Evolutionary conservation across 208 protist genomes (phyloP), one percentile per base, ranked within the genome.

Genomic region (Leishmania mexicana): DNA sequence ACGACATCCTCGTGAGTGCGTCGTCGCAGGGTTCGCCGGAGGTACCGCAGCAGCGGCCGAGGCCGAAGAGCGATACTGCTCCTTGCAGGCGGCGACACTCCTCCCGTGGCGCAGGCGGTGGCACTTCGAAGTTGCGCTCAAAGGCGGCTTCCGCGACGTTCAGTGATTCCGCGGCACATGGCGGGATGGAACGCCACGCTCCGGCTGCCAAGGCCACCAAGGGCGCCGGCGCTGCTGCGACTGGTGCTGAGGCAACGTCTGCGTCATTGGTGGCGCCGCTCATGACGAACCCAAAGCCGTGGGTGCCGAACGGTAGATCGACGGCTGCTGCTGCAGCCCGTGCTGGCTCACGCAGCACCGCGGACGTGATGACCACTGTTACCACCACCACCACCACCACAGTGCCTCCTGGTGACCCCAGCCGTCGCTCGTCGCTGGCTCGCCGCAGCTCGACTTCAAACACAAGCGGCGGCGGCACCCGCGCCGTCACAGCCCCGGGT

Each of bases 201-300:
- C 24, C 45, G 45, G 42, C 68, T 74, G 28, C 68, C 49, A 74
- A 13, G 45, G 42, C 68, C 24, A 35, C 42, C 24, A 28, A 2
- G 68, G 68, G 40, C 31, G 42, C 45, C 68, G 24, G 68, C 68
- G 45, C 42, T 40, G 62, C n/a, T 11, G 62, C 31, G 31, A 0
- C 28, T 40, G n/a, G n/a, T 67, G 62, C 62, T 38, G 31, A n/a
- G 62, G 40, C 68, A 31, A 17, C 21, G 40, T 74, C 68, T 45
- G 68, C 40, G 68, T 74, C 68, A 51, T 19, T 42, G 40, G 10
- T 49, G 17, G 70, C 15, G 3, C 73, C 79, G 35, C 5, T 74
- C 8, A 72, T 65, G 62, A 51, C 45, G 40, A 83, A 74, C 38
- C 79, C 62, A n/a, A 83, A 78, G 49, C 79, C 79, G n/a, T 83